Percentiles rank a stretch among this genome's conserved stretches.
phyloP scores from a whole-genome alignment of 23 red algal genomes.

The Gracilaria caudata region DNA sequence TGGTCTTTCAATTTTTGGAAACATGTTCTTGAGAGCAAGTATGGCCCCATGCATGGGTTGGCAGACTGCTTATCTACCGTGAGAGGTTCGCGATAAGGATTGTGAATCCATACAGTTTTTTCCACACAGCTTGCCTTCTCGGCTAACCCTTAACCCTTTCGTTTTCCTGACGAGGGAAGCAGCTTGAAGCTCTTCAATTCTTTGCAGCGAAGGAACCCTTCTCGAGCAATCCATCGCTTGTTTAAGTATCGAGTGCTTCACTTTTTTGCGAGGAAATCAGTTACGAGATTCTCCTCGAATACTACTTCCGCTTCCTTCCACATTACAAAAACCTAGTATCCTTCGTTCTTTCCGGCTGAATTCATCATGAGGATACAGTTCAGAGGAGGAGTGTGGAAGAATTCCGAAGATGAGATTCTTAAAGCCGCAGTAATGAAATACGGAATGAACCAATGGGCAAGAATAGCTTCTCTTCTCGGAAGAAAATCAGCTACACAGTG shows the following conservation, averaged over 20 bases:
- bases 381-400: conserved; percentile 85
- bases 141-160: too few relatives aligned
- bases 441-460: conserved; percentile 92
- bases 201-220: neutral
- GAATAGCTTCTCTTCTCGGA: conserved; percentile 85
- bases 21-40: too few relatives aligned
- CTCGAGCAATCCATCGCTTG: neutral
- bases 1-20: too few relatives aligned
- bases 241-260: too few relatives aligned
- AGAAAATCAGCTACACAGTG: conserved; percentile 83
- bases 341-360: neutral
- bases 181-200: neutral
- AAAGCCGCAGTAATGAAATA: conserved; percentile 95
- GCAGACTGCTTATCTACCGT: too few relatives aligned
- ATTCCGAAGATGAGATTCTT: conserved; percentile 92
- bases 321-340: neutral
- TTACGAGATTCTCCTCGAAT: neutral
- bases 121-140: too few relatives aligned
- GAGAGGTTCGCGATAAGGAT: too few relatives aligned
- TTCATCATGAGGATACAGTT: conserved; percentile 69
- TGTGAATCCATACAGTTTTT: too few relatives aligned
- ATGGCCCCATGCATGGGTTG: too few relatives aligned
- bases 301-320: neutral
- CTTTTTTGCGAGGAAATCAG: too few relatives aligned
- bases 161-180: neutral